A percentile compares a stretch with the other conserved stretches of the same genome.
phyloP scores from a whole-genome alignment of 805 yeast genomes.

The Starmerella apis region DNA sequence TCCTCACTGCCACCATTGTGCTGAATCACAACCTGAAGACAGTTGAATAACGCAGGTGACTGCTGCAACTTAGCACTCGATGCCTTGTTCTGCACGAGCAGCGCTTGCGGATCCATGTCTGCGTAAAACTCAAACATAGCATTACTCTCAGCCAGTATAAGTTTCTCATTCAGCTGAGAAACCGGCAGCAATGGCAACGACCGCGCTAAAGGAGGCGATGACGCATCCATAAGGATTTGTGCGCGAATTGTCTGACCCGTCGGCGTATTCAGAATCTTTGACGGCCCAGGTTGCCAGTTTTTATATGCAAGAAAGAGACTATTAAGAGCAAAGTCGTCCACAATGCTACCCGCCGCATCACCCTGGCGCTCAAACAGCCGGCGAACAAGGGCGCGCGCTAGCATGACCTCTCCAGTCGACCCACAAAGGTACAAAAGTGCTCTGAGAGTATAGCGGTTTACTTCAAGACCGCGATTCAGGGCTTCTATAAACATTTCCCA shows the following conservation, averaged over 20 bases:
- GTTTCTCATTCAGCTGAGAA: constrained; percentile 33
- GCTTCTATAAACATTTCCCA: constrained; percentile 72
- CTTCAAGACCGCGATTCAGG: constrained; percentile 33
- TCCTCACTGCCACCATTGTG: constrained; percentile 32
- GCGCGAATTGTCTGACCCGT: constrained; percentile 28
- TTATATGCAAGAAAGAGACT: constrained; percentile 31
- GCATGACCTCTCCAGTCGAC: constrained; percentile 62
- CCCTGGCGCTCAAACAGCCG: constrained; percentile 26
- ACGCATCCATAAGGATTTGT: constrained; percentile 21
- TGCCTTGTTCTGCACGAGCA: constrained; percentile 36
- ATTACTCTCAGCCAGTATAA: constrained; percentile 58
- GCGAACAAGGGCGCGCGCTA: constrained; percentile 49
- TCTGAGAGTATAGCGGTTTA: constrained; percentile 42
- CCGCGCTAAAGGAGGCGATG: constrained; percentile 7
- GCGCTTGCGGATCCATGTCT: constrained; percentile 36
- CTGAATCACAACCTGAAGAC: constrained; percentile 40
- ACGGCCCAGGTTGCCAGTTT: constrained; percentile 26
- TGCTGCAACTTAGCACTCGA: constrained; percentile 25
- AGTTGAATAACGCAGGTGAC: constrained; percentile 30
- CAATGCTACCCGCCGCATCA: constrained; percentile 18
- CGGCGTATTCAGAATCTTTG: constrained; percentile 27
- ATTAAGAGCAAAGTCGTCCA: constrained; percentile 29
- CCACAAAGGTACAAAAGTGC: constrained; percentile 69
- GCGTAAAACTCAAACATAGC: constrained; percentile 60
- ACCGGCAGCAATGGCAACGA: constrained; percentile 66